Base-by-base conservation (phyloP, 495 filamentous ascomycete genomes). In the Daldinia loculata region DNA sequence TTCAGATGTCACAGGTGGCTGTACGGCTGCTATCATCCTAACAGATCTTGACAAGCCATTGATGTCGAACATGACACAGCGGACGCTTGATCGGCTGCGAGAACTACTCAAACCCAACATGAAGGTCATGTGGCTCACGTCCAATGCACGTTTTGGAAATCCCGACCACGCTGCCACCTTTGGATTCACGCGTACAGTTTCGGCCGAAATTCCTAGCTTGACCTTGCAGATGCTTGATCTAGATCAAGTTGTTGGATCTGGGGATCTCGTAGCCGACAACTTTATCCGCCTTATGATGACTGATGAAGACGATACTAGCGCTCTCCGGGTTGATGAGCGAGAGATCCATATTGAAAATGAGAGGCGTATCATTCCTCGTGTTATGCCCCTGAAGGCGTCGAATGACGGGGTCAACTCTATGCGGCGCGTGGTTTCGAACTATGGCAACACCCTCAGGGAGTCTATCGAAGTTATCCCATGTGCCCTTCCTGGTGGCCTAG, bases 161-260 rank as follows among this genome's bases (percentile, higher is more conserved):
- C 79, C 82, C 0, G 76, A 80, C 0, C 62, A 78, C 27, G 81
- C 82, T 1, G 79, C 81, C 0, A 81, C 78, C 2, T 77, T 84
- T 11, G 82, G 82, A 0, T 83, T 84, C 53, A 72, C 78, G 2
- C 77, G 82, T 29, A 83, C 82, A 0, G 56, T 84, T 39, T 66
- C 71, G 0, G 82, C 81, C 7, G 82, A 84, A 62, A 75, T 80
- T 6, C 80, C 82, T 0, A 69, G 73, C 11, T 62, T 84, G 27
- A 63, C 38, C 1, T 41, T 84, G 15, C 82, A 82, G 67, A 62
- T 82, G 58, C 72, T 84, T 1, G 82, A 84, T 52, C 63, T 84
- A 17, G 81, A 41, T 41, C 32, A 80, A 8, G 50, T 62, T 9
- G 29, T 70, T 6, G 74, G 61, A 0, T 71, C 76, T 0, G 66